Evolutionary conservation across 768 basidiomycete genomes (phyloP).

Genomic region (Termitomyces sp.): DNA sequence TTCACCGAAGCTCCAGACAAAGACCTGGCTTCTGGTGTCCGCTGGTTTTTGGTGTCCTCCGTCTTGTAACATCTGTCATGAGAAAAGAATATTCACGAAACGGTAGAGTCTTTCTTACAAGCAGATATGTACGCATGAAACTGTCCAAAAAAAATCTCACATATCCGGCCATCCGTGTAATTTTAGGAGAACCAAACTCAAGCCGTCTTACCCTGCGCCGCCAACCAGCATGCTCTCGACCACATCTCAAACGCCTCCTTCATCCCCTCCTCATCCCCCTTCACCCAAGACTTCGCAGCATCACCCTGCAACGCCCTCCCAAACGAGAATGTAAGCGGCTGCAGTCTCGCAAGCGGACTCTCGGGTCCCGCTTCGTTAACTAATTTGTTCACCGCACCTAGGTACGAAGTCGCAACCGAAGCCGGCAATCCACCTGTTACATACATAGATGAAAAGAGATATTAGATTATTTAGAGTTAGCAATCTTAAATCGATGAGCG

Average conservation of each 20-base stretch:
- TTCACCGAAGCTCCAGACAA: not conserved
- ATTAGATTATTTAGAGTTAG: not conserved
- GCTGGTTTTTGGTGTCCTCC: not conserved
- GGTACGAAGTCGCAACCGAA: constrained; percentile 35
- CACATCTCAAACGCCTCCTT: constrained; percentile 38
- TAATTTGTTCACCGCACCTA: constrained; percentile 38
- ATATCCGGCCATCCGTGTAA: not conserved
- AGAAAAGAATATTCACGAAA: not conserved
- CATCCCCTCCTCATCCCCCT: constrained; percentile 39
- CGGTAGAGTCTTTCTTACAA: not conserved
- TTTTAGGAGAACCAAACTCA: not conserved
- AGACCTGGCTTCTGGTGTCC: not conserved
- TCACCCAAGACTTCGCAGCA: constrained; percentile 43
- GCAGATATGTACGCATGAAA: not conserved
- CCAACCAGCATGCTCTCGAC: constrained; percentile 40
- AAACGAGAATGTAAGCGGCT: constrained; percentile 47
- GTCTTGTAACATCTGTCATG: not conserved
- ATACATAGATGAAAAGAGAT: not conserved
- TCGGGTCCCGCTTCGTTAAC: constrained; percentile 29
- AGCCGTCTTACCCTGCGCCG: constrained; percentile 32
- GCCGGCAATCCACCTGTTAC: constrained; percentile 41
- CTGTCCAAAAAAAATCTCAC: not conserved
- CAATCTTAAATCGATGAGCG: not conserved
- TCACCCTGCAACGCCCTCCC: constrained; percentile 49
- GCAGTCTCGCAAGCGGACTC: constrained; percentile 37